phyloP scores from a whole-genome alignment of 306 rosid genomes.

The Notholithocarpus densiflorus region DNA sequence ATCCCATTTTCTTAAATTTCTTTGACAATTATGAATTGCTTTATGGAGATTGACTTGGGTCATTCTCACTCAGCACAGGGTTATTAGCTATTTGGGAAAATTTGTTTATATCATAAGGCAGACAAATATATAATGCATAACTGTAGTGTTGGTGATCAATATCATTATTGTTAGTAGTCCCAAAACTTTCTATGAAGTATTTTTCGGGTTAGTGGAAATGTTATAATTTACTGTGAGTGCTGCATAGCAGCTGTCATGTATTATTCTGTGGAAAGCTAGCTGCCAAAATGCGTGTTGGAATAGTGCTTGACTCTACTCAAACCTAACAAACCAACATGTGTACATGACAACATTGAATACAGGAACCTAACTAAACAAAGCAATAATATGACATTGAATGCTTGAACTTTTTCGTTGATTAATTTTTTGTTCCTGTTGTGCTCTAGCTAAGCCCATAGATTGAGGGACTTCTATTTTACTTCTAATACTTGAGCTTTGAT shows the following conservation, averaged over 20 bases:
- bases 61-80: not conserved
- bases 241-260: not conserved
- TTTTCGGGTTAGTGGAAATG: not conserved
- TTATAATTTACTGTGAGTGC: not conserved
- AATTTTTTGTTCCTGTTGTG: not conserved
- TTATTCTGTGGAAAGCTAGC: not conserved
- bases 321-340: too few species aligned
- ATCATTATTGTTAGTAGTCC: not conserved
- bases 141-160: not conserved
- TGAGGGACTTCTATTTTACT: not conserved
- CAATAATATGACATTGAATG: too few species aligned
- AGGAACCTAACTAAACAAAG: not conserved
- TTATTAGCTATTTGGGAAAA: not conserved
- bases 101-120: not conserved
- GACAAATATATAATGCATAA: not conserved
- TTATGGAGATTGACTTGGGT: not conserved
- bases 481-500: not conserved
- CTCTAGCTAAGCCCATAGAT: not conserved
- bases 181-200: not conserved
- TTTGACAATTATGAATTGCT: not conserved
- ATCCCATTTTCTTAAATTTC: not conserved
- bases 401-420: not conserved
- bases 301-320: too few species aligned
- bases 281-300: not conserved
- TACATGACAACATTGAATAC: not conserved